Conservation (phyloP, 2,329 filamentous ascomycete species). For the Canariomyces notabilis region DNA sequence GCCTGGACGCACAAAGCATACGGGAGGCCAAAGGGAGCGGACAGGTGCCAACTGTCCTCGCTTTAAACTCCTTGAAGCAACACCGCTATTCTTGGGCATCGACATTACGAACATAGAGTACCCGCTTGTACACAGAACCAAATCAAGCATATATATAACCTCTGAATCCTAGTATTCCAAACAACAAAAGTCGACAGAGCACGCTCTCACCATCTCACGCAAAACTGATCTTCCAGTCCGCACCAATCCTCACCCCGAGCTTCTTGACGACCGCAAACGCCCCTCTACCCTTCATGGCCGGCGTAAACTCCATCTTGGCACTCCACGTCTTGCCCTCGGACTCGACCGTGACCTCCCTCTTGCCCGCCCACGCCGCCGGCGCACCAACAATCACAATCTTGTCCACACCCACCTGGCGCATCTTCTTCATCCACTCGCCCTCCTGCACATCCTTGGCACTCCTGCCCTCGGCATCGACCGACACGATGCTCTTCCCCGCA, state of each 20-base stretch:
- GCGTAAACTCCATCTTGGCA: conserved; percentile 56
- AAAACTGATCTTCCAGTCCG: conserved; percentile 46
- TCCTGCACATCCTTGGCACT: conserved; percentile 55
- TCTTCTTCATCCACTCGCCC: conserved; percentile 70
- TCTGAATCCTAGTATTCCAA: neutral
- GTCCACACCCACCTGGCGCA: conserved; percentile 74
- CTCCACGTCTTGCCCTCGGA: conserved; percentile 50
- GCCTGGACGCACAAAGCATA: too few relatives aligned
- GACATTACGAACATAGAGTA: too few relatives aligned
- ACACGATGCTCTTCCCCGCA: conserved; percentile 55
- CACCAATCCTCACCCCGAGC: conserved; percentile 47
- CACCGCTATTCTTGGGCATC: too few relatives aligned
- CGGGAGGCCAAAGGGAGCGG: too few relatives aligned
- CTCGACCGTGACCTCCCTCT: conserved; percentile 53
- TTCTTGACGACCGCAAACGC: conserved; percentile 50
- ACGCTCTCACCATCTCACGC: conserved; percentile 22
- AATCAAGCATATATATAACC: neutral
- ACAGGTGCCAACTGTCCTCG: too few relatives aligned
- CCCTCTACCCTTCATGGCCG: conserved; percentile 42
- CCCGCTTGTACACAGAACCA: too few relatives aligned
- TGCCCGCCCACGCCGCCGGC: conserved; percentile 64
- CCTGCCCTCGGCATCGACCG: conserved; percentile 59
- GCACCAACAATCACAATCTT: conserved; percentile 80
- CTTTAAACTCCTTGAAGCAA: too few relatives aligned
- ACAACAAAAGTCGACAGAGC: neutral